Conservation (phyloP, 345 rosid genomes). For the Arabis hirsuta region DNA sequence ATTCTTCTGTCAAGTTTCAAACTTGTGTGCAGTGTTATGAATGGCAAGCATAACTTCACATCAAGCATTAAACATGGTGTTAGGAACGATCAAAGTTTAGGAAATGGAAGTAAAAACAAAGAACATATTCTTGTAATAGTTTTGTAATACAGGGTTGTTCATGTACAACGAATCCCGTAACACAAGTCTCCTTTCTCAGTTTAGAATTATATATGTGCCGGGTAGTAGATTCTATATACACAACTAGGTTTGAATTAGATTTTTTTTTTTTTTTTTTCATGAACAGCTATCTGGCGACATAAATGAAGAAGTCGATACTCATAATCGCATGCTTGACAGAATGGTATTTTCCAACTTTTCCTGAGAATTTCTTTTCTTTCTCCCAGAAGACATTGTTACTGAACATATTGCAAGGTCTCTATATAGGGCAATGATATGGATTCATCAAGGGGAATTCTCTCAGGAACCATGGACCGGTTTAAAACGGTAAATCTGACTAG, state of each 20-base stretch:
- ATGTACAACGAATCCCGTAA: no score
- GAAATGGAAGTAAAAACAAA: background rate
- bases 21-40: background rate
- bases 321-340: slow-evolving; percentile 83
- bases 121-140: background rate
- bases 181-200: no score
- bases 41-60: background rate
- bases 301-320: slow-evolving; percentile 85
- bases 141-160: background rate
- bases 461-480: slow-evolving; percentile 95
- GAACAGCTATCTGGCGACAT: slow-evolving; percentile 86
- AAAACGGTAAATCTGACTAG: slow-evolving; percentile 64
- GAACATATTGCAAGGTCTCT: slow-evolving; percentile 27
- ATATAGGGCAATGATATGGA: slow-evolving; percentile 95
- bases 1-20: background rate
- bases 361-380: background rate
- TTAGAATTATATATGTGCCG: no score
- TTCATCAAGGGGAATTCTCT: slow-evolving; percentile 83
- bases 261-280: slow-evolving; percentile 14
- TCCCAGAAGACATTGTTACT: slow-evolving; percentile 29
- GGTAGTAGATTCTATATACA: background rate
- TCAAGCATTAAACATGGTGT: background rate
- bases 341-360: slow-evolving; percentile 56
- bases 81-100: background rate
- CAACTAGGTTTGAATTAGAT: background rate